Conservation (phyloP, 78 protist genomes). For the Dictyostelium purpureum region DNA sequence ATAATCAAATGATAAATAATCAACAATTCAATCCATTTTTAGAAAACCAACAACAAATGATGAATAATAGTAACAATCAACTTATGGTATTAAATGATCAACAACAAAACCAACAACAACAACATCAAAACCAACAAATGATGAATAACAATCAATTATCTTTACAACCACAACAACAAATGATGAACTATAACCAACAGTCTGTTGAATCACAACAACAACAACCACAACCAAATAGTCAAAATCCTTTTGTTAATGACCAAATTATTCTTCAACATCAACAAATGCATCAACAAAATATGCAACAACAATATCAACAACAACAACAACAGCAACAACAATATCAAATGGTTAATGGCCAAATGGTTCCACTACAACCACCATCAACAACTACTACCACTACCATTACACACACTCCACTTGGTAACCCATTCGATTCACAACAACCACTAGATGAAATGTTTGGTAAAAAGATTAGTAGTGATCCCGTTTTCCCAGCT, state of each 20-base stretch:
- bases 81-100: neutral
- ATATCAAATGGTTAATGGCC: neutral
- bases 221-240: neutral
- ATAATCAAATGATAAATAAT: neutral
- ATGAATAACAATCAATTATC: too few species aligned
- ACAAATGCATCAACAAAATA: slow-evolving; percentile 14
- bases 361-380: neutral
- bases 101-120: neutral
- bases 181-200: too few species aligned
- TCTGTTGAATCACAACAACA: neutral
- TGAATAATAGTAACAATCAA: neutral
- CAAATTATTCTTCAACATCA: slow-evolving; percentile 9
- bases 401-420: neutral
- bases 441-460: slow-evolving; percentile 20
- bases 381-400: neutral
- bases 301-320: neutral
- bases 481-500: slow-evolving; percentile 56
- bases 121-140: neutral
- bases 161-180: neutral
- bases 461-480: slow-evolving; percentile 1
- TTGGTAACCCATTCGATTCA: slow-evolving; percentile 21
- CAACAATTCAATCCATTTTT: neutral
- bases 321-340: neutral
- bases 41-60: neutral
- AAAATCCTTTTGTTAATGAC: neutral